Evolutionary conservation across 768 basidiomycete species (phyloP).

Genomic region (Dacryopinax primogenitus): DNA sequence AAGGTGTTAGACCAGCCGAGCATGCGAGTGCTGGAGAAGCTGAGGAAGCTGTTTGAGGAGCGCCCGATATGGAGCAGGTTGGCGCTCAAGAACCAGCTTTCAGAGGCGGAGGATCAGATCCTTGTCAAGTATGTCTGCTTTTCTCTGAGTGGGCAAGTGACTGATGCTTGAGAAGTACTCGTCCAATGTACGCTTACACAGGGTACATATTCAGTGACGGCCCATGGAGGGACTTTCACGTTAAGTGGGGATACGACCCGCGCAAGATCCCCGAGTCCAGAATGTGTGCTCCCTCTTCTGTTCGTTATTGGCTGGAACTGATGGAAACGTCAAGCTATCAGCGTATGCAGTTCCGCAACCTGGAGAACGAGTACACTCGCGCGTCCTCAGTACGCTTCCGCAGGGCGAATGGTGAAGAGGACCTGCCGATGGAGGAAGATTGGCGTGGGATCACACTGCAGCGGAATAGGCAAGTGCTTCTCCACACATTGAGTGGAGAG

Average conservation of each 20-base stretch:
- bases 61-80: constrained; percentile 85
- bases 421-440: constrained; percentile 13
- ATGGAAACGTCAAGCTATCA: constrained; percentile 52
- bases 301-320: not conserved
- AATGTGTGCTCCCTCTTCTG: constrained; percentile 42
- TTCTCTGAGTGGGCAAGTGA: not conserved
- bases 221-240: constrained; percentile 81
- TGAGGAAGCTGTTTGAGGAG: constrained; percentile 47
- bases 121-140: constrained; percentile 51
- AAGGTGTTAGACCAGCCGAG: constrained; percentile 45
- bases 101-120: constrained; percentile 50
- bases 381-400: constrained; percentile 34
- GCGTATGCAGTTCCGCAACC: constrained; percentile 78
- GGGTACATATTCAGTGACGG: constrained; percentile 89
- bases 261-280: constrained; percentile 56
- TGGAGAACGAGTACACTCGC: constrained; percentile 64
- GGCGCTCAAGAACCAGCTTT: constrained; percentile 72
- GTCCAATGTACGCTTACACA: constrained; percentile 62
- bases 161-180: constrained; percentile 42
- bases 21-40: constrained; percentile 32
- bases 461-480: not conserved
- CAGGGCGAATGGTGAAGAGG: constrained; percentile 13
- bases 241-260: constrained; percentile 84
- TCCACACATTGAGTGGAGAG: not conserved
- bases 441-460: constrained; percentile 1